A percentile compares a stretch with the other conserved stretches of the same genome.
Evolutionary conservation across 345 rosid species (phyloP).

Genomic region (Linum tenue): DNA sequence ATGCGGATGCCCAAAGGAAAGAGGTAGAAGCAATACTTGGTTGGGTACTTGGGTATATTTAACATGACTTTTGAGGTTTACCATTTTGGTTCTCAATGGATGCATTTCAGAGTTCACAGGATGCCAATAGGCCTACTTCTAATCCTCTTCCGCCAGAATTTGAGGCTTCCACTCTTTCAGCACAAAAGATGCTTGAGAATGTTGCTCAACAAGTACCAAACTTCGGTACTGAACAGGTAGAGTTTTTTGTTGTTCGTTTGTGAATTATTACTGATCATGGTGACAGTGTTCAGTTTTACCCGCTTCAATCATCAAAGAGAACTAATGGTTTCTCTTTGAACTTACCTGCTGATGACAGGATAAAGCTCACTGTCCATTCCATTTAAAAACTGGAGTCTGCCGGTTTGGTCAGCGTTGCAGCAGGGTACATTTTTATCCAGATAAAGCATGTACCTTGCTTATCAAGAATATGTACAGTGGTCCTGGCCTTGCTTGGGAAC

Average conservation of each 20-base stretch:
- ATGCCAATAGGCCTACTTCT: slow-evolving; percentile 68
- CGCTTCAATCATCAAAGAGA: not conserved
- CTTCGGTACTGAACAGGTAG: slow-evolving; percentile 93
- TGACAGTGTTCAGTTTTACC: not conserved
- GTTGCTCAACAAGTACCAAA: slow-evolving; percentile 83
- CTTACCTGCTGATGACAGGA: slow-evolving; percentile 38
- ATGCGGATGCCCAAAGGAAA: slow-evolving; percentile 14
- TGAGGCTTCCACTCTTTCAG: slow-evolving; percentile 43
- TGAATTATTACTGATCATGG: not conserved
- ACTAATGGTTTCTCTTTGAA: slow-evolving; percentile 5
- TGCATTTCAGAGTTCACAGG: slow-evolving; percentile 33
- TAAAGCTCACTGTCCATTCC: slow-evolving; percentile 98
- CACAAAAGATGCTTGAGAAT: slow-evolving; percentile 58
- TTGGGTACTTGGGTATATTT: no score
- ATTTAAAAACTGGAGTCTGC: slow-evolving; percentile 91
- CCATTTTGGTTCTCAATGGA: not conserved
- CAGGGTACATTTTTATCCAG: slow-evolving; percentile 91
- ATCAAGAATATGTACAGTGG: slow-evolving; percentile 91
- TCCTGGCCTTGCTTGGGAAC: slow-evolving; percentile 94
- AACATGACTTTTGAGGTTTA: not conserved
- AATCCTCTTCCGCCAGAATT: slow-evolving; percentile 88
- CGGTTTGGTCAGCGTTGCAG: slow-evolving; percentile 94
- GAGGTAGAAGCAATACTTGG: slow-evolving; percentile 34
- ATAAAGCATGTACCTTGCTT: slow-evolving; percentile 76
- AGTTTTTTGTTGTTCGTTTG: slow-evolving; percentile 1